Conservation (phyloP, 768 basidiomycete genomes). For the Megacollybia marginata region DNA sequence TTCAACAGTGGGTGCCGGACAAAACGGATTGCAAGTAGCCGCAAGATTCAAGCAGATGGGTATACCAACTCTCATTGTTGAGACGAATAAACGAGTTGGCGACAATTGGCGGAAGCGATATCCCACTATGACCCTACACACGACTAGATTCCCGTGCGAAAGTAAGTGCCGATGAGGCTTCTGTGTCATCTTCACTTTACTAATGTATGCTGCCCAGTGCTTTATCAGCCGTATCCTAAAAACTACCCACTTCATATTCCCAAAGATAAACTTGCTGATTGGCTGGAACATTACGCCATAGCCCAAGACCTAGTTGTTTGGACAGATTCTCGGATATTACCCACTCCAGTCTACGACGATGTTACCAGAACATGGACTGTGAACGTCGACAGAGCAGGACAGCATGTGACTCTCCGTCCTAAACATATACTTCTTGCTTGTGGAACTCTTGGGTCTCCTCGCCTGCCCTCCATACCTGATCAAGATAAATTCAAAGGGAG, state of each 20-base stretch:
- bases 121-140: slow-evolving; percentile 46
- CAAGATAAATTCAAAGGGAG: slow-evolving; percentile 22
- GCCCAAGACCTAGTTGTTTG: slow-evolving; percentile 36
- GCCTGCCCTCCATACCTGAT: slow-evolving; percentile 19
- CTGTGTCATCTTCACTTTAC: not conserved
- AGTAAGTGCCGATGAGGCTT: slow-evolving; percentile 10
- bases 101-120: slow-evolving; percentile 61
- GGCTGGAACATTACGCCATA: slow-evolving; percentile 33
- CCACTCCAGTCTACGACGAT: slow-evolving; percentile 25
- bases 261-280: slow-evolving; percentile 34
- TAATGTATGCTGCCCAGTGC: slow-evolving; percentile 17
- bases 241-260: slow-evolving; percentile 35
- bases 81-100: slow-evolving; percentile 45
- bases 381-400: slow-evolving; percentile 21
- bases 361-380: slow-evolving; percentile 25
- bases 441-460: slow-evolving; percentile 26
- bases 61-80: slow-evolving; percentile 50
- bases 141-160: slow-evolving; percentile 15
- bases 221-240: slow-evolving; percentile 29
- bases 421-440: slow-evolving; percentile 32
- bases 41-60: slow-evolving; percentile 23
- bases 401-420: slow-evolving; percentile 22
- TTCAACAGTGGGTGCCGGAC: slow-evolving; percentile 1
- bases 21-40: slow-evolving; percentile 21
- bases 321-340: slow-evolving; percentile 25